Base-by-base conservation (phyloP, 495 filamentous ascomycete species). In the Bacidia rubella region DNA sequence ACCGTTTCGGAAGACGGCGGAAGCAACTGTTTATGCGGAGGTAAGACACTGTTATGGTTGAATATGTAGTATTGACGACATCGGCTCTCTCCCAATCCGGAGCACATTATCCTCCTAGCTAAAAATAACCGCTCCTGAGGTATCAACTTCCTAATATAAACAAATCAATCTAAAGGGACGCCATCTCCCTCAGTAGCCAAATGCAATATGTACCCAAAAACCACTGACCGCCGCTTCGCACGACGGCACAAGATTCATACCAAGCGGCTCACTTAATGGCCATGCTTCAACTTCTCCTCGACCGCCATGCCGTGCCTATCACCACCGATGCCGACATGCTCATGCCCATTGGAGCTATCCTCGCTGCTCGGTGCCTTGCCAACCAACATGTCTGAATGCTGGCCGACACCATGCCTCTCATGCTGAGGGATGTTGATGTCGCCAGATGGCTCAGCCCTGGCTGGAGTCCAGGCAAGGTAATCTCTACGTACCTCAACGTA, bases 401-500 rank as follows among this genome's bases (percentile, higher is more conserved):
- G 79, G 47, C 71, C 70, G 59, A 94, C 93, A 43, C 89, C 89
- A 68, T 94, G 87, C 57, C 87, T 78, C 17, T 87, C 80, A 17
- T 77, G 71, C 49, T 80, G 73, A 1, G 81, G 74, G 54, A 84
- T 77, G 55, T 83, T 70, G 60, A 82, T 75, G 40, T 82, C 77
- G 45, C 75, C 75, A 27, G 68, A 71, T 29, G 68, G 62, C 29
- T 85, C 80, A 35, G 68, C 63, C 66, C 86, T 86, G 52, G 87
- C 85, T 0, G 92, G 90, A 3, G 87, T 95, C 92, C 92, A 98
- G 43, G 92, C 92, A 15, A 96, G 79, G 73, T 95, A 98, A 66
- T 98, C 92, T 54, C 92, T 81, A 53, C 92, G 83, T 55, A 98
- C 92, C 74, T 98, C 92, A 59, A 98, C 92, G 66, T 98, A 98